These are phyloP conservation scores for Phylloboletellus chloephorus DNA, from an alignment of 1,284 basidiomycete genomes.

Conservation along the genomic window DNA sequence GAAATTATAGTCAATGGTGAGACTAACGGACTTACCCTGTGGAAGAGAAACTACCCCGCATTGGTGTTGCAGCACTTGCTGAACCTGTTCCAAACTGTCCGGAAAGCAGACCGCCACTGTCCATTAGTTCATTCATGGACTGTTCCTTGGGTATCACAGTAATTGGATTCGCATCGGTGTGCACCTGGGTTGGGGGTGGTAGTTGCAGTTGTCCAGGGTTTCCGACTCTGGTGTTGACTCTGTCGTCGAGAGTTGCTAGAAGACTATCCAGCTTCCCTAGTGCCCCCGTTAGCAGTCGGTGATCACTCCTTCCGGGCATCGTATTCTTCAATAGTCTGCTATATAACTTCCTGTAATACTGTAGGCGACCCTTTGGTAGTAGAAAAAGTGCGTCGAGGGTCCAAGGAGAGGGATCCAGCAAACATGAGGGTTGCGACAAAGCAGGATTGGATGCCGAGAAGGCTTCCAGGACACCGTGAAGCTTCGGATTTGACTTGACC, in stretches of 20 bases:
- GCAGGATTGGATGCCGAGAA: constrained; percentile 63
- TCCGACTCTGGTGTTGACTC: constrained; percentile 45
- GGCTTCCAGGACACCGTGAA: constrained; percentile 63
- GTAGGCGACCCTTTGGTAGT: constrained; percentile 78
- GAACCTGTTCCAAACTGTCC: constrained; percentile 31
- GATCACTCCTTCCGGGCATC: constrained; percentile 82
- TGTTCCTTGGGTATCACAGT: constrained; percentile 40
- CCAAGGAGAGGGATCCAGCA: constrained; percentile 54
- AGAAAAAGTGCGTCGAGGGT: constrained; percentile 85
- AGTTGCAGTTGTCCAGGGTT: constrained; percentile 17
- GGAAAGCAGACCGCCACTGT: constrained; percentile 13
- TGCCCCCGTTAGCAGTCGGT: constrained; percentile 75
- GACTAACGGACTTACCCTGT: constrained; percentile 44
- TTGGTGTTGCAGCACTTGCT: constrained; percentile 45
- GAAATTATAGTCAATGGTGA: constrained; percentile 3
- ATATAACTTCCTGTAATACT: constrained; percentile 94
- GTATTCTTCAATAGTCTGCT: constrained; percentile 83
- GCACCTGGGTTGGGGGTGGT: constrained; percentile 29
- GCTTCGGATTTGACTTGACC: constrained; percentile 69
- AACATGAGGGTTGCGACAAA: constrained; percentile 33
- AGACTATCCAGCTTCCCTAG: constrained; percentile 79
- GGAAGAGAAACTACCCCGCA: constrained; percentile 48
- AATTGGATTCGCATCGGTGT: constrained; percentile 40
- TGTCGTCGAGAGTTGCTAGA: constrained; percentile 60
- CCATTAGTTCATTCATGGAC: constrained; percentile 3